Percentiles rank a stretch among this genome's conserved stretches.
These are phyloP conservation scores for Ustilago bromivora DNA, from an alignment of 1,284 basidiomycete species.

Conservation along the genomic window DNA sequence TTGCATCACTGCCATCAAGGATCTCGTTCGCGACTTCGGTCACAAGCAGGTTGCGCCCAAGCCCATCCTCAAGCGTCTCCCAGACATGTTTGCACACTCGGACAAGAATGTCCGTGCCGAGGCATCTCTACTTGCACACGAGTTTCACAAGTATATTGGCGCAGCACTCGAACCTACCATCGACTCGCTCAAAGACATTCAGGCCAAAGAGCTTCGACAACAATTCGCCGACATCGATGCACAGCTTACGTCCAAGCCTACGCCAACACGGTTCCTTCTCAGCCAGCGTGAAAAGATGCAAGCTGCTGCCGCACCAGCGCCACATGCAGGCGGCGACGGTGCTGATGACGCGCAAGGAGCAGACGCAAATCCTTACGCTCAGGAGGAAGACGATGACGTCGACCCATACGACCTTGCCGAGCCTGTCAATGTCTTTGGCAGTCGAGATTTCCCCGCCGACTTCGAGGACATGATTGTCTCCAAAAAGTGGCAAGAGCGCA, in stretches of 20 bases:
- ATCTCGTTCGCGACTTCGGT: constrained; percentile 82
- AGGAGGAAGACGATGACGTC: constrained; percentile 69
- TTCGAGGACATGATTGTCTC: constrained; percentile 78
- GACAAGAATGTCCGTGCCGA: constrained; percentile 97
- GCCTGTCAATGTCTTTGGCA: constrained; percentile 81
- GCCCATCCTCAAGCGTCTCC: constrained; percentile 84
- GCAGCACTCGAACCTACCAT: constrained; percentile 87
- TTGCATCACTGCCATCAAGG: constrained; percentile 82
- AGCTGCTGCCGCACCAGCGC: constrained; percentile 32
- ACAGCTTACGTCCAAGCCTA: constrained; percentile 83
- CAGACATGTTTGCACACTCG: constrained; percentile 93
- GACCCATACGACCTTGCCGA: constrained; percentile 88
- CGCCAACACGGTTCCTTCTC: constrained; percentile 82
- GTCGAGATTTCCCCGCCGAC: constrained; percentile 73
- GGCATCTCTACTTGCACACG: constrained; percentile 81
- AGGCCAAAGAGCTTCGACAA: constrained; percentile 94
- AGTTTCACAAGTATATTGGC: constrained; percentile 89
- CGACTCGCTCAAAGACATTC: constrained; percentile 95
- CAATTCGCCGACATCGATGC: constrained; percentile 86
- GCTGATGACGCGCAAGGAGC: constrained; percentile 19
- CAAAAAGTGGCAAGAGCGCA: constrained; percentile 98
- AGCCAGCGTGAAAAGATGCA: constrained; percentile 74
- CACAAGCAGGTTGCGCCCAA: constrained; percentile 79
- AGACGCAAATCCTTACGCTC: constrained; percentile 13
- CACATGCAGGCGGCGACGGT: constrained; percentile 19